Base-by-base conservation (phyloP, 306 rosid species). In the Ormosia semicastrata region DNA sequence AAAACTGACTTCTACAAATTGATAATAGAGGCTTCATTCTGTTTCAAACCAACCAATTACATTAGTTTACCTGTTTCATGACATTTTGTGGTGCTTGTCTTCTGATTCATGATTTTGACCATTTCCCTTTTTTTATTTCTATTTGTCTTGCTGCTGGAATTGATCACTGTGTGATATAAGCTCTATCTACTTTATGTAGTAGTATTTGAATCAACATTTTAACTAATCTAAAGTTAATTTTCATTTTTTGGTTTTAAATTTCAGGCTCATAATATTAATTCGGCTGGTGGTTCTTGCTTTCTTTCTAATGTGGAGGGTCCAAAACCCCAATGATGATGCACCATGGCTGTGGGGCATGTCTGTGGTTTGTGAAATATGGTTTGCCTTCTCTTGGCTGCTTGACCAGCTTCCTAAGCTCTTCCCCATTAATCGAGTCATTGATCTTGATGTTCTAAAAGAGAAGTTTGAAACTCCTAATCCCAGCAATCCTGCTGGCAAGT, bases 381-480 rank as follows among this genome's bases (percentile, higher is more conserved):
- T 92, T 88, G 94, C 93, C 66, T 89, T 92, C 84, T 92, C 97
- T 49, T 92, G 95, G 95, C 54, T 92, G 17, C 95, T 92, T n/a
- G 97, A 92, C 32, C 93, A 89, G 86, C 93, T 92, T 64, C 97
- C 97, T 11, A 92, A 92, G 88, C 93, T 92, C 77, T 88, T 89
- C 86, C 97, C 97, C 10, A 70, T 92, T n/a, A 89, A 92, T 41
- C 95, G 97, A 11, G 46, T 49, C 3, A 24, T 89, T 14, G 87
- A 90, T 71, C 83, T 90, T 0, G 88, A 89, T 34, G 92, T 86
- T 72, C 74, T 92, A 12, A 89, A 49, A 81, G 91, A 90, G 82
- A 90, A 89, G 85, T 92, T 89, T 77, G 97, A 92, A 87, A 90
- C 93, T 50, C 92, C 97, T 29, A 86, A 68, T 71, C 80, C 89